Conservation (phyloP, 2,329 filamentous ascomycete species). For the Diplocarpon mali region DNA sequence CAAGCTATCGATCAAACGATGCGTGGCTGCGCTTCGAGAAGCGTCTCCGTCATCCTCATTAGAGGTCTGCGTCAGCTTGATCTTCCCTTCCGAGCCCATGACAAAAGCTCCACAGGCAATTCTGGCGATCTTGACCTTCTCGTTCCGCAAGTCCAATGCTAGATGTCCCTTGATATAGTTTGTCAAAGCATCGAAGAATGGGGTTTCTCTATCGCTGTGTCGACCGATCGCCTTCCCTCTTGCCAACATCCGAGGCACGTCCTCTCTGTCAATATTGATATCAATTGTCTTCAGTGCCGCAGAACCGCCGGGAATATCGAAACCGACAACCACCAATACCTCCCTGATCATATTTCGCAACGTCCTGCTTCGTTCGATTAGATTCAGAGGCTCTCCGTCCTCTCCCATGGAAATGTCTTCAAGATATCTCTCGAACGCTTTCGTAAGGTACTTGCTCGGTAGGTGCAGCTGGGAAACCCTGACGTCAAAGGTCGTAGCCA, state of each 20-base stretch:
- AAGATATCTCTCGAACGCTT: constrained; percentile 24
- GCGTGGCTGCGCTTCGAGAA: constrained; percentile 16
- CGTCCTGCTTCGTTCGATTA: constrained; percentile 5
- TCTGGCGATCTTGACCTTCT: constrained; percentile 30
- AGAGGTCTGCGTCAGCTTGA: constrained; percentile 29
- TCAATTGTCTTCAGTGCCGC: constrained; percentile 31
- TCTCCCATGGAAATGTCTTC: constrained; percentile 16
- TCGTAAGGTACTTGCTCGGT: constrained; percentile 28
- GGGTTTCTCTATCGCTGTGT: constrained; percentile 9
- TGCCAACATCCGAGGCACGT: constrained; percentile 27
- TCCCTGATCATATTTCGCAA: constrained; percentile 22
- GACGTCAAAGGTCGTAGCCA: constrained; percentile 33
- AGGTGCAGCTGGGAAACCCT: constrained; percentile 30
- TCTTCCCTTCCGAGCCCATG: constrained; percentile 29
- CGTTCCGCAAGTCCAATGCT: constrained; percentile 31
- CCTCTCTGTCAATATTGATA: constrained; percentile 31
- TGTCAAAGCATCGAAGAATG: constrained; percentile 32
- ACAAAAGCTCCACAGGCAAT: constrained; percentile 33
- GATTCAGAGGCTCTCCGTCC: constrained; percentile 13
- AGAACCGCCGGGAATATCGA: constrained; percentile 20
- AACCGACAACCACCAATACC: constrained; percentile 20
- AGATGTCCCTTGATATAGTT: constrained; percentile 31
- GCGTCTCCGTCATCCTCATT: constrained; percentile 9
- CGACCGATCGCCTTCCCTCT: constrained; percentile 16
- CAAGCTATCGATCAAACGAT: constrained; percentile 16